A percentile compares a stretch with the other conserved stretches of the same genome.
These are phyloP conservation scores for Santalum album DNA, from an alignment of 164 flowering plant species.

Conservation along the genomic window DNA sequence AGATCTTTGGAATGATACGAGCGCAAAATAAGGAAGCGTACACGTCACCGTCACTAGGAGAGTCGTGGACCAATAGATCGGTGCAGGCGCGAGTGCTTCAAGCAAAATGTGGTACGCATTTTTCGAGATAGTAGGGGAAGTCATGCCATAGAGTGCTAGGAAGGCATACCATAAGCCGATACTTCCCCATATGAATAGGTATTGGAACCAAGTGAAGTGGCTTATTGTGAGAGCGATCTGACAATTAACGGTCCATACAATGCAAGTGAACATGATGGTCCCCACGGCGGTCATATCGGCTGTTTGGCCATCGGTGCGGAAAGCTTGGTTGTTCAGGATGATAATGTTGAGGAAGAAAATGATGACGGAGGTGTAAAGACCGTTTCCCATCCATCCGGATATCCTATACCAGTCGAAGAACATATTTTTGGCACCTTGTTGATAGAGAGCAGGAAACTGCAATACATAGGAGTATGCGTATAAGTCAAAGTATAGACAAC, in stretches of 20 bases:
- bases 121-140: slow-evolving; percentile 32
- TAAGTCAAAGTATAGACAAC: no score
- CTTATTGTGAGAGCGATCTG: slow-evolving; percentile 92
- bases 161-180: slow-evolving; percentile 69
- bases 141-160: slow-evolving; percentile 59
- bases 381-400: slow-evolving; percentile 93
- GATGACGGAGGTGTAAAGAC: slow-evolving; percentile 60
- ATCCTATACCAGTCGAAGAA: slow-evolving; percentile 88
- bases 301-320: slow-evolving; percentile 65
- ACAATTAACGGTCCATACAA: slow-evolving; percentile 82
- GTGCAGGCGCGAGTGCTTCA: slow-evolving; percentile 83
- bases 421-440: slow-evolving; percentile 84
- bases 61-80: slow-evolving; percentile 69
- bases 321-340: slow-evolving; percentile 64
- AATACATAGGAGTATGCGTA: no score
- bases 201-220: slow-evolving; percentile 96
- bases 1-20: slow-evolving; percentile 69
- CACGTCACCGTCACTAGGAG: slow-evolving; percentile 52
- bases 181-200: slow-evolving; percentile 86
- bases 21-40: slow-evolving; percentile 62
- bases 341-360: slow-evolving; percentile 61
- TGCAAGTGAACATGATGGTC: slow-evolving; percentile 90
- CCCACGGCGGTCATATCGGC: slow-evolving; percentile 82
- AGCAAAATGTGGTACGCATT: slow-evolving; percentile 49
- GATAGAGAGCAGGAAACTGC: slow-evolving; percentile 96